Conservation (phyloP, 352 stramenopile species). For the Paralagenidium karlingii region DNA sequence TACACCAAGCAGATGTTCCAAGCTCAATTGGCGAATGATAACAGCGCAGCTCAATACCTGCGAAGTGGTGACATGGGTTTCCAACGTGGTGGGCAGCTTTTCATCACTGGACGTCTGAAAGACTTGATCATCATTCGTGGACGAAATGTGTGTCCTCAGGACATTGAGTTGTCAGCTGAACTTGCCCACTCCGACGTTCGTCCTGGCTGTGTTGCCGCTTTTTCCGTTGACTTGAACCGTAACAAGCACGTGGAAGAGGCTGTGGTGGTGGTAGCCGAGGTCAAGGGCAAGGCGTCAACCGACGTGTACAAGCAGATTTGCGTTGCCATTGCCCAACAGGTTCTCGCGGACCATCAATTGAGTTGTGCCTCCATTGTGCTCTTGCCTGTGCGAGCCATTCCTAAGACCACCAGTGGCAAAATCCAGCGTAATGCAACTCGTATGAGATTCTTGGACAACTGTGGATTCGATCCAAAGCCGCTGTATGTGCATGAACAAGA, state of each 20-base stretch:
- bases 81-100: conserved; percentile 45
- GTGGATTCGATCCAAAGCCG: conserved; percentile 11
- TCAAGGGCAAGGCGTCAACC: conserved; percentile 43
- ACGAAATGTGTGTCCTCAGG: conserved; percentile 63
- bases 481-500: too few relatives aligned
- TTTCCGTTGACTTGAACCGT: conserved; percentile 74
- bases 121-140: conserved; percentile 80
- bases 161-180: conserved; percentile 63
- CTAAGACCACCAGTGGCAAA: conserved; percentile 80
- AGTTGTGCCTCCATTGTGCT: conserved; percentile 63
- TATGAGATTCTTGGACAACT: conserved; percentile 23
- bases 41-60: conserved; percentile 21
- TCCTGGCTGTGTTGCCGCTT: conserved; percentile 59
- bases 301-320: conserved; percentile 41
- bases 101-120: conserved; percentile 64
- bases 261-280: conserved; percentile 64
- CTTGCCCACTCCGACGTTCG: conserved; percentile 45
- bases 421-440: conserved; percentile 66
- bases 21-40: conserved; percentile 25
- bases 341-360: conserved; percentile 59
- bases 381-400: conserved; percentile 50
- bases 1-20: conserved; percentile 63
- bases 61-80: conserved; percentile 74
- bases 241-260: conserved; percentile 65
- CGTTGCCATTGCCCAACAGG: conserved; percentile 42